A percentile compares a stretch with the other conserved stretches of the same genome.
phyloP scores from a whole-genome alignment of 768 basidiomycete genomes.

The Hypholoma sublateritium region DNA sequence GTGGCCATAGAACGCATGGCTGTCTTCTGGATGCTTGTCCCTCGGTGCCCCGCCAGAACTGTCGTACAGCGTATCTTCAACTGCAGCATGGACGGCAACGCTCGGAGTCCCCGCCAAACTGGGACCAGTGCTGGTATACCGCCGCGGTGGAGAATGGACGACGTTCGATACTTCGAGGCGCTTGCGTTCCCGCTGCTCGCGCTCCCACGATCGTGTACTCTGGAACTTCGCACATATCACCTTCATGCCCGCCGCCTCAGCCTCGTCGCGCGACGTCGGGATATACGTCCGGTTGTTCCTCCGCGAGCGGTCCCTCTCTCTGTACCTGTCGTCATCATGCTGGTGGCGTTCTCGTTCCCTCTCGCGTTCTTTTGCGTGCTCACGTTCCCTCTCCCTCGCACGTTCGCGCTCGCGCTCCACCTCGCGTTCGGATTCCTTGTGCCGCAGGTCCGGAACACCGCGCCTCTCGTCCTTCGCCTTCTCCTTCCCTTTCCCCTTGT shows the following conservation, averaged over 20 bases:
- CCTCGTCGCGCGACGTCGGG: constrained; percentile 25
- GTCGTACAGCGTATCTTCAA: not conserved
- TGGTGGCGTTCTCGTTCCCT: constrained; percentile 1
- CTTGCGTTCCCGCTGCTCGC: not conserved
- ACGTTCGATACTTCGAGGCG: not conserved
- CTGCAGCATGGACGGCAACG: not conserved
- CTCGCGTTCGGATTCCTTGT: constrained; percentile 3
- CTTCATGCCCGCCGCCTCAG: constrained; percentile 25
- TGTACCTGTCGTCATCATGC: not conserved
- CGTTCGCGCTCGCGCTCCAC: constrained; percentile 7
- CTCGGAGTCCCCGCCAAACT: constrained; percentile 11
- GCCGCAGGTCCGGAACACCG: not conserved
- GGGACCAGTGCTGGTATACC: constrained; percentile 18
- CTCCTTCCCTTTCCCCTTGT: constrained; percentile 2
- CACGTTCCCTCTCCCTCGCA: constrained; percentile 8
- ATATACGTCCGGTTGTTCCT: constrained; percentile 19
- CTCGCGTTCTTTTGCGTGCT: constrained; percentile 9
- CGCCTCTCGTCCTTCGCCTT: constrained; percentile 10
- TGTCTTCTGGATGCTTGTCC: not conserved
- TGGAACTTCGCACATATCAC: constrained; percentile 44
- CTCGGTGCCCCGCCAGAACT: not conserved
- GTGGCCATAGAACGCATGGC: not conserved
- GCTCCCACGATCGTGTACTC: constrained; percentile 6
- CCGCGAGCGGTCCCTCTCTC: not conserved
- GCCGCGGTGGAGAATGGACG: not conserved